Percentiles rank a stretch among this genome's conserved stretches.
Conservation (phyloP, 305 asterid species). For the Fraxinus greggii region DNA sequence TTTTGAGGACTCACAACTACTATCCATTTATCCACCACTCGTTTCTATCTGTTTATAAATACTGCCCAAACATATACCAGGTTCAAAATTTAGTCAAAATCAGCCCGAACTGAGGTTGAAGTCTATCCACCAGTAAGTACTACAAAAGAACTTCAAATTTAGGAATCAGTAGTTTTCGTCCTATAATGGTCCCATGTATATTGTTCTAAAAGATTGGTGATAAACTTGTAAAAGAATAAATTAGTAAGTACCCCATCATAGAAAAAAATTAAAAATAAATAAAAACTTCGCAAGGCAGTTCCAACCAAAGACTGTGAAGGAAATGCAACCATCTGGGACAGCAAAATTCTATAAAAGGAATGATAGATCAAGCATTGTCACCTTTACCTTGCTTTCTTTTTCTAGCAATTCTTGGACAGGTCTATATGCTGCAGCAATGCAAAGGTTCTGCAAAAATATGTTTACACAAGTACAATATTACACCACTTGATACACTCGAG, state of each 20-base stretch:
- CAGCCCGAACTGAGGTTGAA: background rate
- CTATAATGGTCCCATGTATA: background rate
- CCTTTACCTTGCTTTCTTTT: constrained; percentile 62
- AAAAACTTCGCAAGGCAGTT: background rate
- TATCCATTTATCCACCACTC: background rate
- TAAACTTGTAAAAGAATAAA: background rate
- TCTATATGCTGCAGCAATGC: constrained; percentile 90
- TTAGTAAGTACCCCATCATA: background rate
- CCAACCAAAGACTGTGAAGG: background rate
- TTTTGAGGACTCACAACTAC: background rate
- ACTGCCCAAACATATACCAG: background rate
- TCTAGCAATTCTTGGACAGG: constrained; percentile 93
- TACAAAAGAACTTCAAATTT: background rate
- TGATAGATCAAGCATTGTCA: background rate
- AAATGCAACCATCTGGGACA: background rate
- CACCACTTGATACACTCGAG: constrained; percentile 1
- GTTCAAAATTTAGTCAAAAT: background rate
- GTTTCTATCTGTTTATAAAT: background rate
- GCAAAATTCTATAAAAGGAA: constrained; percentile 1
- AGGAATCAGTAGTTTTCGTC: background rate
- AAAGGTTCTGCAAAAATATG: constrained; percentile 65
- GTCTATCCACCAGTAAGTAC: background rate
- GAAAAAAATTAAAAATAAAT: background rate
- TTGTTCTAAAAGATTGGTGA: background rate
- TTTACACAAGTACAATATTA: constrained; percentile 4